Base-by-base conservation (phyloP, 2,329 filamentous ascomycete genomes). In the Botrytis sinoallii region DNA sequence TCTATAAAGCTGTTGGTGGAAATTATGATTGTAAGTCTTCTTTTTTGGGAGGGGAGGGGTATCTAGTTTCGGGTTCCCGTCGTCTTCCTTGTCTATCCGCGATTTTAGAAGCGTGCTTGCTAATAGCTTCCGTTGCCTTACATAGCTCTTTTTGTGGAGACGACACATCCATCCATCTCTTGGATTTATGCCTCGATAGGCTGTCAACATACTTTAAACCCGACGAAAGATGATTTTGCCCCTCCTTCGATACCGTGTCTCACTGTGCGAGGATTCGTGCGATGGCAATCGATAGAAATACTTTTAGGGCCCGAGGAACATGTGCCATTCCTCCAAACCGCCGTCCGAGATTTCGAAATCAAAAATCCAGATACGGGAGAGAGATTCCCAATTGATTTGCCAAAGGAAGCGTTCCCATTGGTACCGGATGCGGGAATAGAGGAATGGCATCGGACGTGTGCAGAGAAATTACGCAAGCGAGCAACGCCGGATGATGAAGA, bases 161-260 rank as follows among this genome's bases (percentile, higher is more conserved):
- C 92, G 48, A 90, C 92, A 32, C 84, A 91, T 75, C 85, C 89
- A 55, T 91, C 92, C 61, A 90, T 99, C 76, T 96, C 95, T 42
- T 97, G 94, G 84, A 96, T 98, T 77, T 98, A 97, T 86, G 92
- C 94, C 80, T 93, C 93, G 12, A 89, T 97, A 70, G 96, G 95
- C 78, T 98, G 95, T 81, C 92, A 94, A 79, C 95, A 98, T 83
- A 91, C 90, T 68, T 86, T 98, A 42, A 93, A 97, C 77, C 93
- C 93, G 1, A 89, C 89, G 1, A 82, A 83, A 66, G 88, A 89
- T 57, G 89, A 93, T 76, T 98, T 93, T 81, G 88, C 88, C 5
- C 85, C 90, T 0, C 96, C 95, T 0, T 90, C 88, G 0, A 88
- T 98, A 60, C 96, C 96, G 0, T 93, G 94, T 22, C 84, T 99